Percentiles rank a stretch among this genome's conserved stretches.
These are phyloP conservation scores for Nitzschia sp. DNA, from an alignment of 108 stramenopile species.

Conservation along the genomic window DNA sequence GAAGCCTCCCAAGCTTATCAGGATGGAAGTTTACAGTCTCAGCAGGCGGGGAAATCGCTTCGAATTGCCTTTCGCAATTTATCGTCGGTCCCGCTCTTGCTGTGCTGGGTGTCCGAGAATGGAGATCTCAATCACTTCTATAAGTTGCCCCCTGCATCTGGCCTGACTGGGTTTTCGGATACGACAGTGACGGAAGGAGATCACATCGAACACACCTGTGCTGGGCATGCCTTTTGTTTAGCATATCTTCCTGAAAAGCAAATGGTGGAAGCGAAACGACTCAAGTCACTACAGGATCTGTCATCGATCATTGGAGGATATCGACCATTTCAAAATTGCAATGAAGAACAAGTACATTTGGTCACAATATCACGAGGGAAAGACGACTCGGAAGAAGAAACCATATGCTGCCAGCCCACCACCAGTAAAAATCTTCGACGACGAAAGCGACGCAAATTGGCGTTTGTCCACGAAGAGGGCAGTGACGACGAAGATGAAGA, in stretches of 20 bases:
- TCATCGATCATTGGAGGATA: conserved; percentile 20
- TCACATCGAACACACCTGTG: conserved; percentile 62
- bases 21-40: conserved; percentile 14
- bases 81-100: conserved; percentile 28
- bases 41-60: not conserved
- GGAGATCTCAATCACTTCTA: conserved; percentile 46
- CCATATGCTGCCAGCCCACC: conserved; percentile 1
- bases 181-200: conserved; percentile 27
- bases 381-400: not conserved
- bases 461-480: conserved; percentile 7
- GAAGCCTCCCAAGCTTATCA: conserved; percentile 24
- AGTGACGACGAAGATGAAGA: conserved; percentile 8
- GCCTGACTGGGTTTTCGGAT: not conserved
- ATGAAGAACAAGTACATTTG: conserved; percentile 24
- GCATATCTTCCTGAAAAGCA: conserved; percentile 34
- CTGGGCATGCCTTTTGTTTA: conserved; percentile 76
- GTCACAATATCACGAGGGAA: conserved; percentile 23
- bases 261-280: conserved; percentile 12
- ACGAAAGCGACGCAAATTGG: not conserved
- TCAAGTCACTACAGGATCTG: conserved; percentile 11
- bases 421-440: not conserved
- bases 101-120: conserved; percentile 48
- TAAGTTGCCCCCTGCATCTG: conserved; percentile 17
- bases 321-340: conserved; percentile 3
- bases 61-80: conserved; percentile 45